Percentiles rank a stretch among this genome's conserved stretches.
phyloP scores from a whole-genome alignment of 2,329 filamentous ascomycete genomes.

The Pyrenochaeta sp. region DNA sequence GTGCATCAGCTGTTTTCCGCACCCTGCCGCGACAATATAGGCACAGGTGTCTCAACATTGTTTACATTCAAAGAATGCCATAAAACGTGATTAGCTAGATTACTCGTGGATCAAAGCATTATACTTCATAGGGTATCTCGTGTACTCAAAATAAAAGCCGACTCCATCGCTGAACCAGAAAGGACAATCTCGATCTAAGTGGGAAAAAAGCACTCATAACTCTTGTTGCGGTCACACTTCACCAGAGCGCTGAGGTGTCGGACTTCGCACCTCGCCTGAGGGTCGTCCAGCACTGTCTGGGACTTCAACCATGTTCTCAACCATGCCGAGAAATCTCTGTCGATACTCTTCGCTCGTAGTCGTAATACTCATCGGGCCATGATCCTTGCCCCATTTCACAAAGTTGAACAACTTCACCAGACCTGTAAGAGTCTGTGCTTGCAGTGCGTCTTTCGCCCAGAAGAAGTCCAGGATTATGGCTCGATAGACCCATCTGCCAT shows the following conservation, averaged over 20 bases:
- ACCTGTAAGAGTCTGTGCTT: constrained; percentile 71
- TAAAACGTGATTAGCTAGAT: neutral
- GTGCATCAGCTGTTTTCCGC: neutral
- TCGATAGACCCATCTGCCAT: constrained; percentile 73
- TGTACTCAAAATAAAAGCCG: constrained; percentile 1
- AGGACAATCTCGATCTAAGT: neutral
- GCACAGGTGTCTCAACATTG: neutral
- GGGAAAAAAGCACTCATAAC: neutral
- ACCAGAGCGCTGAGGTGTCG: constrained; percentile 16
- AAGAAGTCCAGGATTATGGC: constrained; percentile 78
- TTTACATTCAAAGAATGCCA: neutral
- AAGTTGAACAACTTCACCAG: constrained; percentile 71
- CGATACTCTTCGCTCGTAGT: constrained; percentile 74
- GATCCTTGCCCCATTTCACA: constrained; percentile 59
- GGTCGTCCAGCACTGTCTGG: constrained; percentile 43
- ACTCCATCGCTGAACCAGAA: constrained; percentile 3
- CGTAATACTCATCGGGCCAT: constrained; percentile 79
- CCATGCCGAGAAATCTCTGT: constrained; percentile 63
- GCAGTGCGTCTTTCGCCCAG: constrained; percentile 77
- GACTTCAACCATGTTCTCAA: constrained; percentile 51
- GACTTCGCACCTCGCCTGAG: constrained; percentile 37
- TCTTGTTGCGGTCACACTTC: constrained; percentile 8
- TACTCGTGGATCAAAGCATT: neutral
- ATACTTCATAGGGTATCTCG: constrained; percentile 8
- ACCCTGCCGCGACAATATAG: neutral